Evolutionary conservation across 768 basidiomycete species (phyloP), one percentile per base, ranked within the genome.

Genomic region (Podaxis sp.): DNA sequence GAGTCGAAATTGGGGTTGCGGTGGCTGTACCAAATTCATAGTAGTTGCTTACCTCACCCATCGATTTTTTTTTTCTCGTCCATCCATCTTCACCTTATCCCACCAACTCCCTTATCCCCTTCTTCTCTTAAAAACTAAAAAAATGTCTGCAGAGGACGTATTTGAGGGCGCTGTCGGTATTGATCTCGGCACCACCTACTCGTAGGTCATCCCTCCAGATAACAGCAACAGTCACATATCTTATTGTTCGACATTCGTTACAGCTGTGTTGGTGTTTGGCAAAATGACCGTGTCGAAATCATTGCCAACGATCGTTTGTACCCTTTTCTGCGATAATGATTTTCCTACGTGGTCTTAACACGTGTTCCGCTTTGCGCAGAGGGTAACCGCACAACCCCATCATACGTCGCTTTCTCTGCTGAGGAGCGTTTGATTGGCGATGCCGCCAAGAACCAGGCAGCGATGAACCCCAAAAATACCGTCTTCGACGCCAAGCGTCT

Each of bases 231-330:
- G 53, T 59, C 38, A 35, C 18, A 23, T 46, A 36, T 62, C 59
- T 59, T 65, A 68, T 55, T 69, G 38, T 68, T 51, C 50, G 53
- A 38, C 42, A 25, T 44, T 51, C 50, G 32, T 32, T 44, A 37
- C 61, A 96, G 94, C 51, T 98, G 95, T 75, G 96, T 98, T 69
- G 96, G 94, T 81, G 95, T 98, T 71, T 98, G 95, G 95, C 93
- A 96, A 85, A 95, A 97, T 77, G 96, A 98, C 85, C 94, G 96
- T 71, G 95, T 98, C 70, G 95, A 98, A 77, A 98, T 98, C 82
- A 98, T 98, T 74, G 90, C 93, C 80, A 95, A 95, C 71, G 93
- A 95, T 83, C 93, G 90, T 93, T 68, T 76, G 91, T 81, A 13
- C 38, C 47, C 58, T 59, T 56, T 16, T 21, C 14, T 50, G 9